Percentiles rank a stretch among this genome's conserved stretches.
These are phyloP conservation scores for grape (Vitis vinifera) DNA, from an alignment of 164 flowering plant species.

Conservation along the genomic window ASM3070453v1 NC_081814.1:11630001-11630500, in stretches of 20 bases:
- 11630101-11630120: not conserved
- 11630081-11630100: not conserved
- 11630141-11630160: constrained; percentile 18
- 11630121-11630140: constrained; percentile 1
- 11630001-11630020: not conserved
- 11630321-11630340: constrained; percentile 53
- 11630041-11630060: not conserved
- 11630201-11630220: constrained; percentile 8
- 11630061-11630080: not conserved
- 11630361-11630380: not conserved
- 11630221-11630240: constrained; percentile 18
- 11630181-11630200: constrained; percentile 9
- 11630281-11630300: constrained; percentile 59
- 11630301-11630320: constrained; percentile 63
- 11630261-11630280: constrained; percentile 45
- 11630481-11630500: no score
- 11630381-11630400: no score
- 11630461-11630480: no score
- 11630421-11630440: no score
- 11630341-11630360: constrained; percentile 23
- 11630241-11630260: constrained; percentile 23
- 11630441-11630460: no score
- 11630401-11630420: no score
- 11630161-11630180: constrained; percentile 12
- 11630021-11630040: not conserved